phyloP scores from a whole-genome alignment of 2,329 filamentous ascomycete genomes.

The Pseudogymnoascus sp. region DNA sequence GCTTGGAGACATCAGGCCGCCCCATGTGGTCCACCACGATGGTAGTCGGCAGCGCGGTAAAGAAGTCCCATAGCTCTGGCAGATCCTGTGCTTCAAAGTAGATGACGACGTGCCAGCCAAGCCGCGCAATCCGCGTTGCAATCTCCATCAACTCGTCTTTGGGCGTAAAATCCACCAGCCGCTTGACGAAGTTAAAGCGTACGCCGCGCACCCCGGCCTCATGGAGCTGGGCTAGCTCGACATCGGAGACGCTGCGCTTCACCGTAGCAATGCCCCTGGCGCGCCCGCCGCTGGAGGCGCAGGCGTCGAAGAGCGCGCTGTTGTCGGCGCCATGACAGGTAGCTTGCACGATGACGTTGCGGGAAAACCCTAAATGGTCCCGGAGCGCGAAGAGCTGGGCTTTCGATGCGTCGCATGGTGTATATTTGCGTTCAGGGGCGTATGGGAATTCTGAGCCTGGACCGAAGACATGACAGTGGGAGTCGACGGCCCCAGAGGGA shows the following conservation, averaged over 20 bases:
- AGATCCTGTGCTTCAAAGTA: conserved; percentile 15
- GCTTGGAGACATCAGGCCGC: conserved; percentile 18
- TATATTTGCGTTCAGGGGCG: neutral
- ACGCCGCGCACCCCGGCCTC: conserved; percentile 27
- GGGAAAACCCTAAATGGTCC: neutral
- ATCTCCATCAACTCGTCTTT: conserved; percentile 31
- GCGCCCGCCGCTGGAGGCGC: neutral
- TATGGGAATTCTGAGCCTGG: neutral
- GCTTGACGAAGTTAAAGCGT: conserved; percentile 30
- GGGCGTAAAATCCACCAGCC: neutral
- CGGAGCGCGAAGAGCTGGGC: neutral
- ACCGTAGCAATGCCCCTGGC: neutral
- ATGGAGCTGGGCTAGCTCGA: conserved; percentile 22
- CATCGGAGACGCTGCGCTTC: conserved; percentile 9
- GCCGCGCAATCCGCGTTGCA: conserved; percentile 26
- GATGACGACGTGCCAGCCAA: conserved; percentile 24
- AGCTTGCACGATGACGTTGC: neutral
- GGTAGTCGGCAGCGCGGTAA: conserved; percentile 17
- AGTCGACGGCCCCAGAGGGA: neutral
- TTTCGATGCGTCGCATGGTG: neutral
- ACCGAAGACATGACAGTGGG: neutral
- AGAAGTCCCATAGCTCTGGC: conserved; percentile 19
- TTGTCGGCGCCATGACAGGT: neutral
- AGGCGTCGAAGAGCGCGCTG: neutral
- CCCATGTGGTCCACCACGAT: conserved; percentile 33